Base-by-base conservation (phyloP, 208 protist genomes). In the Leishmania arabica region DNA sequence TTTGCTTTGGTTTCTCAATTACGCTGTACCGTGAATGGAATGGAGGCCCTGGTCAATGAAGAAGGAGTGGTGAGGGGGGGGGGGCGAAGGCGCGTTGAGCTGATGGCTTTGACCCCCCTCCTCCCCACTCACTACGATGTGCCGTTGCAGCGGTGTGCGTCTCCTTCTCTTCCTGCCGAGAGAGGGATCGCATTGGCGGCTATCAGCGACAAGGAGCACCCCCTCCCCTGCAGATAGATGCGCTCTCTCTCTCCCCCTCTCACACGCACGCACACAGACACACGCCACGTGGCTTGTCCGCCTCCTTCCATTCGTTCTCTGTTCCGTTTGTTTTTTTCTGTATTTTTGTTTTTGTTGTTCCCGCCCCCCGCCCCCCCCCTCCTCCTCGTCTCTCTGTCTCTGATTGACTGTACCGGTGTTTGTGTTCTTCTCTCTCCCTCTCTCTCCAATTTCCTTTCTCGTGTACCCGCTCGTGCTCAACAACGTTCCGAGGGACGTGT, bases 1-100 rank as follows among this genome's bases (percentile, higher is more conserved):
- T n/a, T n/a, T n/a, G n/a, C n/a, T n/a, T 31, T 34, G 1, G 11
- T 5, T 9, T 71, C 8, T 79, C 19, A 51, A 24, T 54, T 69
- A 53, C 27, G n/a, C 60, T 79, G 69, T 73, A 73, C 69, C 42
- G 69, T 73, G 69, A 73, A 73, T 53, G 40, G 49, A 65, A 51
- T 47, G 24, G 6, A 53, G 66, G 49, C n/a, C 6, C n/a, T n/a
- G 19, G 42, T 31, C 27, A 53, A 72, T 5, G 40, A 24, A 51
- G 31, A 37, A 53, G 15, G 3, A 37, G 21, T 4, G 27, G 24
- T 47, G 54, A 56, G 24, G 51, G 37, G 17, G 40, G 40, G 24
- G 34, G 54, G 21, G 34, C 2, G 34, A 21, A 4, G 27, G 53
- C 19, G 27, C 0, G 6, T 51, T 21, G 45, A 54, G 2, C 42